Evolutionary conservation across 768 basidiomycete genomes (phyloP), one percentile per base, ranked within the genome.

Genomic region (Podaxis mareebaensis): DNA sequence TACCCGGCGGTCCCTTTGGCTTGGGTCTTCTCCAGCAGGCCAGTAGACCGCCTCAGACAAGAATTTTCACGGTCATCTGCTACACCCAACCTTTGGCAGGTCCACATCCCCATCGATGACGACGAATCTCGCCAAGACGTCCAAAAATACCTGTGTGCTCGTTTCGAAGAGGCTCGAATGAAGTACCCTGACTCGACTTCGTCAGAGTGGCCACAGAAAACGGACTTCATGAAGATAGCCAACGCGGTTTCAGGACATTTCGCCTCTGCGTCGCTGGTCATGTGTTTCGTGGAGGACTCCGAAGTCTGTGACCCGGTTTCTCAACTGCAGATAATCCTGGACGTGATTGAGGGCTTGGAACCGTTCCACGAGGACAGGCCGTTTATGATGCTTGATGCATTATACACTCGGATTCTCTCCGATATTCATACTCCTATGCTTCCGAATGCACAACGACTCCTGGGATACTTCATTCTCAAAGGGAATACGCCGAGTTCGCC

Each of bases 11-110:
- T 68, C 15, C 66, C 70, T 3, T 20, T 75, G 12, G 61, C 48
- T 12, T 71, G 74, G 49, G 28, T 76, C 11, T 66, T 76, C 28
- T 57, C 68, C 1, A 72, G 71, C 53, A 60, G 74, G 0, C 70
- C 73, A 5, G 75, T 74, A 40, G 22, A 51, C n/a, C 48, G 22
- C 22, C 48, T 51, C 7, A 51, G 13, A 22, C 11, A 20, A 2
- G 22, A 51, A 26, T 51, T 51, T 24, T 7, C 48, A n/a, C 48
- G 28, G 28, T 6, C 1, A 7, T 12, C 48, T 11, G 48, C 8
- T 12, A 51, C 48, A 20, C 3, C 48, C 48, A 11, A 4, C 22
- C 48, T 20, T 4, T 51, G 48, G 48, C 22, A 11, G 22, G 11
- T 51, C 20, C 22, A 28, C 8, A 11, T 51, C 4, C 24, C 48